phyloP scores from a whole-genome alignment of 352 stramenopile genomes.

The Peronospora belbahrii region DNA sequence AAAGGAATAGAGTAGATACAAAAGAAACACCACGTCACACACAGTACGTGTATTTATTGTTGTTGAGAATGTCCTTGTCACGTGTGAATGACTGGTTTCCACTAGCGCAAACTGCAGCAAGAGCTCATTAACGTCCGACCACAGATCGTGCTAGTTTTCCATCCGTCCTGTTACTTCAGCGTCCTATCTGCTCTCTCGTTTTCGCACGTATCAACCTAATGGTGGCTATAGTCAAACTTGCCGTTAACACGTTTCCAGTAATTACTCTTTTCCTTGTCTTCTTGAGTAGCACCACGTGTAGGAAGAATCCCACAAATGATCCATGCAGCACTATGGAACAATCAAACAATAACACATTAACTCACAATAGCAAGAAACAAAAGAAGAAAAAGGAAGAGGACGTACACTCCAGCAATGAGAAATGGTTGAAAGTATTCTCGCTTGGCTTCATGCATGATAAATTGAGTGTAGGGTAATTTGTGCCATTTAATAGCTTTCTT shows the following conservation, averaged over 20 bases:
- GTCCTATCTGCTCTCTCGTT: background rate
- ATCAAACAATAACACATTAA: no score
- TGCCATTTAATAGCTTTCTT: slow-evolving; percentile 79
- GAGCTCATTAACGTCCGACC: background rate
- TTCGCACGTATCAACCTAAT: slow-evolving; percentile 36
- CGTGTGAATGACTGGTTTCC: no score
- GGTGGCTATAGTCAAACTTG: slow-evolving; percentile 73
- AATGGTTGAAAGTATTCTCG: slow-evolving; percentile 81
- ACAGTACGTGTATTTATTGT: slow-evolving; percentile 26
- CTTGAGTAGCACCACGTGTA: slow-evolving; percentile 65
- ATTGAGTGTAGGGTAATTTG: slow-evolving; percentile 70
- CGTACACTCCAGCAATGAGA: slow-evolving; percentile 66
- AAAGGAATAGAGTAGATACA: no score
- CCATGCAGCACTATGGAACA: slow-evolving; percentile 50
- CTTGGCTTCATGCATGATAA: slow-evolving; percentile 66
- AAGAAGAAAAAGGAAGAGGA: slow-evolving; percentile 7
- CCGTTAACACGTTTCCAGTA: slow-evolving; percentile 83
- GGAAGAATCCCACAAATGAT: slow-evolving; percentile 79
- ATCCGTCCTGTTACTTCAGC: background rate
- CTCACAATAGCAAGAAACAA: background rate
- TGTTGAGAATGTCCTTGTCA: no score
- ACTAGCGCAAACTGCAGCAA: no score
- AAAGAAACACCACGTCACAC: no score
- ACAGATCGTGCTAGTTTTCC: slow-evolving; percentile 2
- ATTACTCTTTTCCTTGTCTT: slow-evolving; percentile 79